Base-by-base conservation (phyloP, 768 basidiomycete species). In the Leucocoprinus sp. region DNA sequence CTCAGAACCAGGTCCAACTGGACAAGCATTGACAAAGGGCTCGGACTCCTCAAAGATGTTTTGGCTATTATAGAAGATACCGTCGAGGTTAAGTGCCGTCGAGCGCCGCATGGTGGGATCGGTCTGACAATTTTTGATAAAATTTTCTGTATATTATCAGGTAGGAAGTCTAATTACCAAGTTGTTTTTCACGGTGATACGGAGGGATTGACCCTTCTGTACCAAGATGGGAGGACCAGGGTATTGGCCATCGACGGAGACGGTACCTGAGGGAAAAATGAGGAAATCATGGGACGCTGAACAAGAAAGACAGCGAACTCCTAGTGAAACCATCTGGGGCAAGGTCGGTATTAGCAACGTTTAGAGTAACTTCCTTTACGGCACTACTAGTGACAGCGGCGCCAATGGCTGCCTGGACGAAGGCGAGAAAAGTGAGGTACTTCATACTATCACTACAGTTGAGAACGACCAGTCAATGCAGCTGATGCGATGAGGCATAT, bases 61-160 rank as follows among this genome's bases (percentile, higher is more conserved):
- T 21, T 34, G 24, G 23, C 51, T 51, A 15, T 44, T 44, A 42
- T 51, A 50, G 22, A 57, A 53, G 52, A 19, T 70, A 67, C 49
- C 70, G 66, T 69, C 69, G 69, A 51, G 69, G 68, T 76, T 78
- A 39, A 11, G 37, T 21, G 41, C 27, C 17, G 53, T 14, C 11
- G 54, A 56, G 14, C 64, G 67, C 22, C 68, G 51, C 77, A 80
- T 76, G 0, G 70, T 62, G 1, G 64, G 61, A 37, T 82, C 74
- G 0, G 60, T 64, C 23, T 80, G 61, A 6, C 53, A 19, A 46
- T 75, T 66, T 14, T 65, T 57, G 3, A 80, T 4, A 11, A 8
- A 4, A 5, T 31, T 4, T n/a, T 14, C 14, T 14, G 31, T 7
- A 31, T 11, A 31, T 31, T 4, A n/a, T n/a, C 4, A 12, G 73